Base-by-base conservation (phyloP, 1,139 yeast species). In the Kurtzmaniella quercitrusa region DNA sequence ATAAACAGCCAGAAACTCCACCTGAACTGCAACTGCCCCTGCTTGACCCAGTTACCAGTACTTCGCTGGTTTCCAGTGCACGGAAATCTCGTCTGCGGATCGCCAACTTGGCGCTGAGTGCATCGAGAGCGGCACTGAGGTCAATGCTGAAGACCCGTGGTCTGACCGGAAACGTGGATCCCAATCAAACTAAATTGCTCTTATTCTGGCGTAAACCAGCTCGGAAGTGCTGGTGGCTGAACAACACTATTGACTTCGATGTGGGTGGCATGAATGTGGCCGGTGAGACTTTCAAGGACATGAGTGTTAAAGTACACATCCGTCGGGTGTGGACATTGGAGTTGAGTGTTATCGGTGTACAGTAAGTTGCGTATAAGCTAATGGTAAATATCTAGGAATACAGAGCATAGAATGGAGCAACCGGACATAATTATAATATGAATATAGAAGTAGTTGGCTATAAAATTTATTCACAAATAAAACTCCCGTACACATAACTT, bases 141-240 rank as follows among this genome's bases (percentile, higher is more conserved):
- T 79, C 86, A 2, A 61, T 76, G 36, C 73, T 83, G 14, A 67
- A 73, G 46, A 63, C 62, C 26, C 61, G 72, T 47, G 59, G 58
- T 50, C 16, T 7, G 8, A 59, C 61, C 45, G 3, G 16, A 11
- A 16, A 35, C 18, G 56, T 52, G 11, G 66, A 66, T 38, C 52
- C 63, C 35, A 67, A 62, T 50, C 73, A 71, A 43, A 87, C 93
- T 30, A 93, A 94, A 59, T 74, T 94, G 43, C 72, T 94, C 33
- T 70, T 94, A 45, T 94, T 94, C 60, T 94, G 98, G 98, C 77
- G 96, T 49, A 93, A 93, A 59, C 99, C 99, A 0, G 99, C 99
- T 1, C 76, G 98, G 57, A 94, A 94, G 60, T 94, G 99, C 65
- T 94, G 99, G 99, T 94, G 99, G 99, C 84, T 87, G 11, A 85